A percentile compares a stretch with the other conserved stretches of the same genome.
phyloP scores from a whole-genome alignment of 2,329 filamentous ascomycete species.

The Tympanopsis confertula region DNA sequence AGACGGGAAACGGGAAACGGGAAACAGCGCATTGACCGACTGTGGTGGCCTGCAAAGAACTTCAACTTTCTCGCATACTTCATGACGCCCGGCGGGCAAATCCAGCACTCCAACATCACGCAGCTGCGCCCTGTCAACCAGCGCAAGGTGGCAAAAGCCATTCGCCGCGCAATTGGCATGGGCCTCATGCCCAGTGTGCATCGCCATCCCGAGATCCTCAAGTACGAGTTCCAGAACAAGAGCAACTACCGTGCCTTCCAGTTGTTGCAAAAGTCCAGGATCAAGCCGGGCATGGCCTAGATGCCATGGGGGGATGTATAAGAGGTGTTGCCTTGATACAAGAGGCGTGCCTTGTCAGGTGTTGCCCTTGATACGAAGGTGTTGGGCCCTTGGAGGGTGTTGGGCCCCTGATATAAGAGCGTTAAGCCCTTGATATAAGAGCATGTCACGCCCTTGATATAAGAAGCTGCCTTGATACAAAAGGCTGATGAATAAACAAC shows the following conservation, averaged over 20 bases:
- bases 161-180: conserved; percentile 76
- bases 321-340: too few species aligned
- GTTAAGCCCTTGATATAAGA: too few species aligned
- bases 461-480: too few species aligned
- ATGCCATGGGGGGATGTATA: too few species aligned
- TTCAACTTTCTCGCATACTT: conserved; percentile 85
- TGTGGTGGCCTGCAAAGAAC: conserved; percentile 46
- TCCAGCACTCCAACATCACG: conserved; percentile 63
- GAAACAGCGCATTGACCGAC: conserved; percentile 1
- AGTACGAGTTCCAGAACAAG: conserved; percentile 17
- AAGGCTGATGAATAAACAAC: too few species aligned
- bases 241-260: conserved; percentile 9
- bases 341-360: too few species aligned
- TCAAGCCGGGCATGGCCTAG: conserved; percentile 10
- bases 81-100: conserved; percentile 73
- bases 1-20: not conserved
- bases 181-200: conserved; percentile 89
- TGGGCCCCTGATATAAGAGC: too few species aligned
- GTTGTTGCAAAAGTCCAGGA: not conserved
- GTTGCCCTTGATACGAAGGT: too few species aligned
- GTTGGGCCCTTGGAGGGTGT: too few species aligned
- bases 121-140: conserved; percentile 83
- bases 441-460: too few species aligned
- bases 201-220: conserved; percentile 71
- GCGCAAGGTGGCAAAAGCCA: conserved; percentile 82